Conservation (phyloP, 2,329 filamentous ascomycete species). For the Phaeosphaeriaceae sp. region DNA sequence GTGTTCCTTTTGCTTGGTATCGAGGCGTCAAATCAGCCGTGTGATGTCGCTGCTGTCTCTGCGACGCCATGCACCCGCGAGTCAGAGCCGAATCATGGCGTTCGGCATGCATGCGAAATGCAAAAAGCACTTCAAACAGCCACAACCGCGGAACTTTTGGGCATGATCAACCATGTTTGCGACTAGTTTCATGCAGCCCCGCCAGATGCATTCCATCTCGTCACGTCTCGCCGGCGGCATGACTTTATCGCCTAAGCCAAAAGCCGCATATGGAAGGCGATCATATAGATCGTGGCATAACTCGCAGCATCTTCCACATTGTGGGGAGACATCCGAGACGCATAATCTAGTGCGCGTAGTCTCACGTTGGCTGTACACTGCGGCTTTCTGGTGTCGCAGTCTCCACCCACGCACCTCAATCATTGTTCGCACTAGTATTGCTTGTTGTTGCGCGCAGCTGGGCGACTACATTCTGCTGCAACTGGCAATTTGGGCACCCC, state of each 20-base stretch:
- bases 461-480: slow-evolving; percentile 10
- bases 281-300: slow-evolving; percentile 23
- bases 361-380: slow-evolving; percentile 1
- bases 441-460: slow-evolving; percentile 8
- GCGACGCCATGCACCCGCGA: slow-evolving; percentile 1
- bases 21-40: slow-evolving; percentile 6
- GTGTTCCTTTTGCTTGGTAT: slow-evolving; percentile 1
- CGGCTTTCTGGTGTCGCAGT: neutral
- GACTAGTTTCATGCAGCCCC: slow-evolving; percentile 7
- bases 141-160: slow-evolving; percentile 13
- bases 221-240: slow-evolving; percentile 23
- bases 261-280: slow-evolving; percentile 20
- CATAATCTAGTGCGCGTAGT: slow-evolving; percentile 1
- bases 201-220: slow-evolving; percentile 10
- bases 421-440: slow-evolving; percentile 2
- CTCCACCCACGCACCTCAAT: neutral
- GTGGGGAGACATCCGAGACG: slow-evolving; percentile 7
- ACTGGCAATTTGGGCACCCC: neutral
- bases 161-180: slow-evolving; percentile 15
- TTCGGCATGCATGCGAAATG: slow-evolving; percentile 7
- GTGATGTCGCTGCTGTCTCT: slow-evolving; percentile 7
- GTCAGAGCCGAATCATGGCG: slow-evolving; percentile 8
- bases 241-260: slow-evolving; percentile 15
- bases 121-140: slow-evolving; percentile 14
- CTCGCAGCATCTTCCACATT: slow-evolving; percentile 21